These are phyloP conservation scores for Thinopyrum obtusiflorum DNA, from an alignment of 202 grass and related monocot genomes.

Conservation along the genomic window DNA sequence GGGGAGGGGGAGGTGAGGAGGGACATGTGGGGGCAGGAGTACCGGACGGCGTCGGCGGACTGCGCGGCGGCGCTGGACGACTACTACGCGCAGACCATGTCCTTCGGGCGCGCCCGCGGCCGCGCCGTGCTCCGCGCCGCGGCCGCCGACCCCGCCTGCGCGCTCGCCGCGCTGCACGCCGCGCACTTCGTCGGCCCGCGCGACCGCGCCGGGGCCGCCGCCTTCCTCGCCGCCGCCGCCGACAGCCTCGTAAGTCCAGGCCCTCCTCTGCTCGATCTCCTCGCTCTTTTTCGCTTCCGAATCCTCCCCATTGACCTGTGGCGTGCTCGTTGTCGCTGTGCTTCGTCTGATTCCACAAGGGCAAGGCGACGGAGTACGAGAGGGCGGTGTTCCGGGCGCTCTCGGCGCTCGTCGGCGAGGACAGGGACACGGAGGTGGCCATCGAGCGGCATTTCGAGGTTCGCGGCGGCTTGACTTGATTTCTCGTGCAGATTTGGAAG, in stretches of 20 bases:
- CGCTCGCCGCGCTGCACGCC: constrained; percentile 49
- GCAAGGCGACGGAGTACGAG: constrained; percentile 54
- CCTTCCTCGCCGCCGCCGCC: constrained; percentile 43
- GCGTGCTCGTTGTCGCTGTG: neutral
- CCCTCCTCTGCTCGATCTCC: neutral
- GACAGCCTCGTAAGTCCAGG: constrained; percentile 43
- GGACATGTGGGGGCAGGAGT: constrained; percentile 62
- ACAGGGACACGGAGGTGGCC: constrained; percentile 36
- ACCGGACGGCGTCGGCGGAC: constrained; percentile 49
- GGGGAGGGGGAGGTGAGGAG: constrained; percentile 26
- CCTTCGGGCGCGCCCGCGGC: constrained; percentile 43
- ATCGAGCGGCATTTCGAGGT: constrained; percentile 55
- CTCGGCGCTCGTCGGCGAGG: constrained; percentile 46
- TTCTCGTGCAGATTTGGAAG: neutral
- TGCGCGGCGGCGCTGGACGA: constrained; percentile 63
- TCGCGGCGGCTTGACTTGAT: neutral
- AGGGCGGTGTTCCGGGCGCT: constrained; percentile 48
- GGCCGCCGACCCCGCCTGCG: constrained; percentile 47
- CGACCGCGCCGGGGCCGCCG: constrained; percentile 28
- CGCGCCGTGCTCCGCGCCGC: constrained; percentile 39
- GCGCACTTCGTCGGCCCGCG: constrained; percentile 40
- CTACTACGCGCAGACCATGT: constrained; percentile 52
- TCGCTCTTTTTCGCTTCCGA: neutral
- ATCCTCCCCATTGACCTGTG: neutral
- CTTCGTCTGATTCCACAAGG: neutral